Evolutionary conservation across 257 asterid genomes (phyloP), one percentile per base, ranked within the genome.

Genomic region (Solanum appendiculatum): DNA sequence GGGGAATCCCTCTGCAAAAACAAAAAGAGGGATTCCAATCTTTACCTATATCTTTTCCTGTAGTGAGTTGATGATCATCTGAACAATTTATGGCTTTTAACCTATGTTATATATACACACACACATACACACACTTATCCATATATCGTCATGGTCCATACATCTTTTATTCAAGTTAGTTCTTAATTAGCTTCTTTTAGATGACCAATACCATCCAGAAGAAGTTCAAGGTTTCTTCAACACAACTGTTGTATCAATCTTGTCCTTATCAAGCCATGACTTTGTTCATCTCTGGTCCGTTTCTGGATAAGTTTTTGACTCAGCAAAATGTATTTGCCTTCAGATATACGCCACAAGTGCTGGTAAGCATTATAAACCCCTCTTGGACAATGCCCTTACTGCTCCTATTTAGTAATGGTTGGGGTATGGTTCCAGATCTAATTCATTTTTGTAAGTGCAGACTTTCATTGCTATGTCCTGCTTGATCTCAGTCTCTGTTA

Each of bases 171-270:
- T 54, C n/a, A 31, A 14, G 68, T 40, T 84, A 68, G 88, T 87
- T 86, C 99, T 93, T 96, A 92, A 95, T 84, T 88, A 86, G 89
- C 78, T 88, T 85, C 91, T 39, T 88, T 88, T 92, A 96, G 98
- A 96, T 96, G 99, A 96, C 98, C 86, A 96, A 96, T 90, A 96
- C 97, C 89, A 95, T 96, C 92, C 98, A 96, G 92, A 96, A 96
- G 90, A 95, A 93, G 86, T 94, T 89, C 81, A 96, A 94, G 91
- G 90, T 95, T 83, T 94, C 99, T 64, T 96, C 99, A 63, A 96
- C 99, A 70, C 98, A 96, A 85, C 95, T 96, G 83, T 91, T 96
- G 89, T 94, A 95, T 89, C 99, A 96, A 89, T 91, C 98, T 86
- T 93, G 97, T 90, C 95, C 94, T 3, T 94, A 95, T 86, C 99